A percentile compares a stretch with the other conserved stretches of the same genome.
Evolutionary conservation across 805 yeast species (phyloP).

Genomic region (Ogataea pilisensis): DNA sequence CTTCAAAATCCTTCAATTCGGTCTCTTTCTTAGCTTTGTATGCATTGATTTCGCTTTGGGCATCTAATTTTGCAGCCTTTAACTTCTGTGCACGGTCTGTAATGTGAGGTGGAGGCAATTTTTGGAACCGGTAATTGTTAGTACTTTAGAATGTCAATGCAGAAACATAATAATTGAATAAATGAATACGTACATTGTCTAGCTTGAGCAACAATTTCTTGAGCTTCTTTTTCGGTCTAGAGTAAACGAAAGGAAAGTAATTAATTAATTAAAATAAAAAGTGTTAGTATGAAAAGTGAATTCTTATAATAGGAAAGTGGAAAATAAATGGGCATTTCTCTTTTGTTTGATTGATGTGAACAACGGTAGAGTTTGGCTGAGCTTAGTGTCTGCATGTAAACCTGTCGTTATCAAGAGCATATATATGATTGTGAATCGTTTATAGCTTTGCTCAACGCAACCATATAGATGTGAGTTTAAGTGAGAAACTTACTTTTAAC

Average conservation of each 20-base stretch:
- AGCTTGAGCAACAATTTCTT: slow-evolving; percentile 88
- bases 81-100: slow-evolving; percentile 75
- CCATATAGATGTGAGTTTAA: too few relatives aligned
- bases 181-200: slow-evolving; percentile 60
- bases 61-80: slow-evolving; percentile 93
- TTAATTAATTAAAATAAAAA: too few relatives aligned
- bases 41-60: slow-evolving; percentile 79
- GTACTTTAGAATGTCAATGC: too few relatives aligned
- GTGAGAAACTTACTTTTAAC: slow-evolving; percentile 47
- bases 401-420: too few relatives aligned
- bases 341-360: too few relatives aligned
- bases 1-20: slow-evolving; percentile 71
- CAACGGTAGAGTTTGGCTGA: too few relatives aligned
- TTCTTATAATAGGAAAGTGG: background rate
- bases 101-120: background rate
- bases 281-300: slow-evolving; percentile 6
- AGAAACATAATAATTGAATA: background rate
- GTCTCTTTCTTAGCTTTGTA: slow-evolving; percentile 81
- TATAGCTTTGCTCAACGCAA: too few relatives aligned
- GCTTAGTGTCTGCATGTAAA: too few relatives aligned
- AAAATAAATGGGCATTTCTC: too few relatives aligned
- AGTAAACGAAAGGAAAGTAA: background rate
- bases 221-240: slow-evolving; percentile 96
- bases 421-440: too few relatives aligned
- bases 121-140: too few relatives aligned